phyloP scores from a whole-genome alignment of 768 basidiomycete species.

The Boletales sp. region DNA sequence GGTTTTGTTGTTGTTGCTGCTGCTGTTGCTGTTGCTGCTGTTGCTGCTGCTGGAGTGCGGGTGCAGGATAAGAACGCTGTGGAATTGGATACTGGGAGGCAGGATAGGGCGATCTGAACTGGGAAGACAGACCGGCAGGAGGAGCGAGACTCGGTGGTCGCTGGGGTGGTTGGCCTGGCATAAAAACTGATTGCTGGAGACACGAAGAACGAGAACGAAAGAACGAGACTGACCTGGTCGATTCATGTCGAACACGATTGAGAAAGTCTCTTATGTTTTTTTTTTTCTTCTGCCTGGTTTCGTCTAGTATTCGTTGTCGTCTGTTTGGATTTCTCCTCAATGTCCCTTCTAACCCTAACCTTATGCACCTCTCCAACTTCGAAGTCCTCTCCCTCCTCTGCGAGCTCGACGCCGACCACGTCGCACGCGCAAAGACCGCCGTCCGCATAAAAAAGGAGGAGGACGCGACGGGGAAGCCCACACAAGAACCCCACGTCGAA shows the following conservation, averaged over 20 bases:
- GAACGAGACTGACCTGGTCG: slow-evolving; percentile 47
- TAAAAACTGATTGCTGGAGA: slow-evolving; percentile 16
- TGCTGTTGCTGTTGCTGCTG: slow-evolving; percentile 56
- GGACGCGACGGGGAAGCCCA: slow-evolving; percentile 41
- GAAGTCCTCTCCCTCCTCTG: slow-evolving; percentile 81
- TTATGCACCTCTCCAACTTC: slow-evolving; percentile 73
- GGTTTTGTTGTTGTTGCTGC: slow-evolving; percentile 43
- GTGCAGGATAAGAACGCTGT: slow-evolving; percentile 31
- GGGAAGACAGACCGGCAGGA: slow-evolving; percentile 57
- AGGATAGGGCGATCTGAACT: slow-evolving; percentile 56
- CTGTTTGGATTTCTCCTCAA: slow-evolving; percentile 18
- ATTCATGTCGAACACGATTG: slow-evolving; percentile 47
- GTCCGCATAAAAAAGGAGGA: slow-evolving; percentile 77
- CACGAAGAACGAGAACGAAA: slow-evolving; percentile 7
- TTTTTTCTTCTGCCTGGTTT: slow-evolving; percentile 10
- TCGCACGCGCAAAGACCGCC: slow-evolving; percentile 65
- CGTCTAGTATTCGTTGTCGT: slow-evolving; percentile 19
- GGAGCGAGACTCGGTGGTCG: slow-evolving; percentile 73
- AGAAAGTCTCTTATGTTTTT: not conserved
- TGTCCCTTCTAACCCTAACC: slow-evolving; percentile 21
- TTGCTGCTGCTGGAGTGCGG: slow-evolving; percentile 53
- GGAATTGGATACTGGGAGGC: slow-evolving; percentile 32
- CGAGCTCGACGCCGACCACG: slow-evolving; percentile 71
- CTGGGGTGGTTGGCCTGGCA: slow-evolving; percentile 75
- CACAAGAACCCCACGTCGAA: slow-evolving; percentile 35